Conservation (phyloP, 1,284 basidiomycete species). For the Leccinum pachyderme region DNA sequence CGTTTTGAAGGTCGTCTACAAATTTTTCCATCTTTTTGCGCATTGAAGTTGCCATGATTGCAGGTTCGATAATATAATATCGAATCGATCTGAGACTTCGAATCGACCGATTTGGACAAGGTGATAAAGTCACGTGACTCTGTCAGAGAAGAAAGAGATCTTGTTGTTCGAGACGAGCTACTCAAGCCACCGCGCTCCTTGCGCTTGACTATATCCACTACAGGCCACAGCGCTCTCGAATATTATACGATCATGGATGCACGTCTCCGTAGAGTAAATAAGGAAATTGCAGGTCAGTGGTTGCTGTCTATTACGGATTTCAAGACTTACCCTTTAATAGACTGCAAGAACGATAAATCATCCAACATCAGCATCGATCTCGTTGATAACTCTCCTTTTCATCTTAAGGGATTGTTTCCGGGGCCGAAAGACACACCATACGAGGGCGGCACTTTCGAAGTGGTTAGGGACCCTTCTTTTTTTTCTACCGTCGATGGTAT, state of each 20-base stretch:
- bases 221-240: neutral
- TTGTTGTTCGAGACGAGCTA: neutral
- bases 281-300: constrained; percentile 80
- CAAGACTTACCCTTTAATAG: constrained; percentile 37
- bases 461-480: constrained; percentile 56
- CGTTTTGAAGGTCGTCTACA: constrained; percentile 76
- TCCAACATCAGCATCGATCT: constrained; percentile 84
- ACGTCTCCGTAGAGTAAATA: constrained; percentile 84
- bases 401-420: constrained; percentile 87
- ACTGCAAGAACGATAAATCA: constrained; percentile 92
- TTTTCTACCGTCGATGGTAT: constrained; percentile 4
- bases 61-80: neutral
- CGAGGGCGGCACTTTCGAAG: constrained; percentile 89
- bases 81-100: neutral
- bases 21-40: constrained; percentile 80
- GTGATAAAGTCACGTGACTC: constrained; percentile 27
- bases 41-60: constrained; percentile 49
- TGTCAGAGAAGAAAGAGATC: constrained; percentile 7
- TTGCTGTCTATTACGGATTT: neutral
- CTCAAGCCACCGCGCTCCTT: neutral
- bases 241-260: constrained; percentile 63
- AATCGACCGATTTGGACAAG: neutral
- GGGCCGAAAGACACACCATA: constrained; percentile 95
- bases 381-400: constrained; percentile 84
- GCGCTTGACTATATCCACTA: neutral